Conservation (phyloP, 768 basidiomycete genomes). For the Trametes coccinea region DNA sequence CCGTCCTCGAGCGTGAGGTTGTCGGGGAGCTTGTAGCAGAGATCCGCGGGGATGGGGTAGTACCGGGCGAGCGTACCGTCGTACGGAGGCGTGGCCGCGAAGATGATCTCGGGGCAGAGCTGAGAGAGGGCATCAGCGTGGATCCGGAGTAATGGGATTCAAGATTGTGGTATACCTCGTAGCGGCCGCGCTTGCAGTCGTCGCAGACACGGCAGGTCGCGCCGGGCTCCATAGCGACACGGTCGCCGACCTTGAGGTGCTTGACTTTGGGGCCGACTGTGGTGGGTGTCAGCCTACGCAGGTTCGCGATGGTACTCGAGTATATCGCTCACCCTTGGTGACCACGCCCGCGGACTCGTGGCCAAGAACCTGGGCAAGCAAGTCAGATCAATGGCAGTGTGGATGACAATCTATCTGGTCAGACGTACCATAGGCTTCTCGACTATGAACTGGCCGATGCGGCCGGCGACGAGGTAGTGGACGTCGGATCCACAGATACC, state of each 20-base stretch:
- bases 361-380: constrained; percentile 71
- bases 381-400: background rate
- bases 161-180: constrained; percentile 55
- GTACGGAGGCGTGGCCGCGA: constrained; percentile 92
- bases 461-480: constrained; percentile 77
- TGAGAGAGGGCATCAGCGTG: constrained; percentile 31
- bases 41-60: constrained; percentile 84
- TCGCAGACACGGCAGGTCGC: constrained; percentile 82
- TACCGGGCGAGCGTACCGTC: constrained; percentile 88
- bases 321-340: constrained; percentile 49
- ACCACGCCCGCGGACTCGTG: constrained; percentile 90
- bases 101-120: constrained; percentile 85
- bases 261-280: constrained; percentile 77
- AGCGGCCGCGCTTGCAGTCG: constrained; percentile 81
- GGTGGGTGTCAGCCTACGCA: background rate
- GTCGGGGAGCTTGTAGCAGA: constrained; percentile 82
- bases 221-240: constrained; percentile 92
- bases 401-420: background rate
- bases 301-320: background rate
- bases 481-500: constrained; percentile 94
- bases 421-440: constrained; percentile 69
- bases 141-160: background rate
- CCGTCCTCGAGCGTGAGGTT: constrained; percentile 89
- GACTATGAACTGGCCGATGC: constrained; percentile 80
- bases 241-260: constrained; percentile 76